Conservation (phyloP, 208 protist species). For the Leishmania turanica region DNA sequence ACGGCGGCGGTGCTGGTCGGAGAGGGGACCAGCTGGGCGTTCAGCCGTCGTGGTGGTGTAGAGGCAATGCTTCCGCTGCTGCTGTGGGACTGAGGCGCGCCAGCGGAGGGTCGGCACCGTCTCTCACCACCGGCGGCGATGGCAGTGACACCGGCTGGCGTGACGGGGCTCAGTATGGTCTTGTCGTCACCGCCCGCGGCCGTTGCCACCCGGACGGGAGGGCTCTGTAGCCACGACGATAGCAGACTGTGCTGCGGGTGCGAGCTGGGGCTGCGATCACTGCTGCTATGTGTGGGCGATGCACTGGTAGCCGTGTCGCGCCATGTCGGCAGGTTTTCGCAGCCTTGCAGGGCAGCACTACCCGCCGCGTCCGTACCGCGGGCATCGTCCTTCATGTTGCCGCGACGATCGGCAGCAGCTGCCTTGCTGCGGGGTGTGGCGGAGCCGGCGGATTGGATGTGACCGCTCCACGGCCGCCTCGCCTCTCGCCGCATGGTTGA, state of each 20-base stretch:
- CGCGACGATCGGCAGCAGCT: neutral
- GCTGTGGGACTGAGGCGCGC: neutral
- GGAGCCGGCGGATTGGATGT: neutral
- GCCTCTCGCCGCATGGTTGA: neutral
- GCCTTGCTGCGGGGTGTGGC: neutral
- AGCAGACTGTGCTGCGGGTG: neutral
- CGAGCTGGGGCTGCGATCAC: neutral
- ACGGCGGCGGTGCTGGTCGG: neutral
- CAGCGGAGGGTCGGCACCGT: neutral
- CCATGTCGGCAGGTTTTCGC: neutral
- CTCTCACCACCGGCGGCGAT: neutral
- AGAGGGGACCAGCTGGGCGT: neutral
- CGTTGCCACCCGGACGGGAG: neutral
- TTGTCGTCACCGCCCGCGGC: slow-evolving; percentile 1
- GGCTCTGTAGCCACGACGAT: neutral
- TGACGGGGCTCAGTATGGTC: neutral
- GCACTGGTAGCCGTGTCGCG: neutral
- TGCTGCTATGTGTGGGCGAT: neutral
- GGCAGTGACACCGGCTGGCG: neutral
- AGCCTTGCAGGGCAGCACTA: neutral
- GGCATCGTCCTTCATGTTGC: neutral
- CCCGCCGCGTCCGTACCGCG: neutral
- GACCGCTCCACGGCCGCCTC: neutral
- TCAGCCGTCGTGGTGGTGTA: neutral
- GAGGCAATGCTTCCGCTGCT: neutral